Evolutionary conservation across 2,329 filamentous ascomycete genomes (phyloP), one percentile per base, ranked within the genome.

Genomic region (Ophiostoma perfectum): DNA sequence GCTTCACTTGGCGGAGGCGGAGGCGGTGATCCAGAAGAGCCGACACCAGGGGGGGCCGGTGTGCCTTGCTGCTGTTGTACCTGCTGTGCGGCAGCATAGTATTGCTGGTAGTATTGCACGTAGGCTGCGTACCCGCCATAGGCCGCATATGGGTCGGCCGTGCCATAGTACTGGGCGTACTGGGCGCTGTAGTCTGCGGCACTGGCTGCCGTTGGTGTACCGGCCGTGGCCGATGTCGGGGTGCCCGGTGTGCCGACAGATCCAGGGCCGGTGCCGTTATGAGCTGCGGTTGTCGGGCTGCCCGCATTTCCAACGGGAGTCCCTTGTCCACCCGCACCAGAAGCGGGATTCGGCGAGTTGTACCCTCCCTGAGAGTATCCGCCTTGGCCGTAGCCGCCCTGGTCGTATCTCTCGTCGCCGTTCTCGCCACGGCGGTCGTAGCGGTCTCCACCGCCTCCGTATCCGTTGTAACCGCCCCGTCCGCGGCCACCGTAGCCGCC

Each of bases 71-170:
- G 78, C 74, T 80, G 78, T 72, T 86, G 84, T 14, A 80, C 80
- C 66, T 82, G 81, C 73, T 86, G 84, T 16, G 81, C 80, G 62
- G 81, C 81, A 18, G 84, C 84, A 72, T 86, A 86, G 73, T 90
- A 90, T 74, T 91, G 88, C 75, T 91, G 88, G 73, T 92, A 92
- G 78, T 90, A 89, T 73, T 90, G 88, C 72, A 85, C 81, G 44
- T 84, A 91, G 80, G 90, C 90, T 73, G 89, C 86, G 78, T 95
- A 97, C 67, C 94, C 94, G 71, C 94, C 94, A 74, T 95, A 97
- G 8, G 91, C 88, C 58, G 92, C 92, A 77, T 97, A 97, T 0
- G 93, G 94, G 75, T 97, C 73, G 63, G n/a, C 67, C 1, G 79
- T 80, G 71, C 83, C 84, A 71, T 93, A 94, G 78, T 96, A 95